Percentiles rank a stretch among this genome's conserved stretches.
Conservation (phyloP, 352 stramenopile genomes). For the Phytopythium delawarense region DNA sequence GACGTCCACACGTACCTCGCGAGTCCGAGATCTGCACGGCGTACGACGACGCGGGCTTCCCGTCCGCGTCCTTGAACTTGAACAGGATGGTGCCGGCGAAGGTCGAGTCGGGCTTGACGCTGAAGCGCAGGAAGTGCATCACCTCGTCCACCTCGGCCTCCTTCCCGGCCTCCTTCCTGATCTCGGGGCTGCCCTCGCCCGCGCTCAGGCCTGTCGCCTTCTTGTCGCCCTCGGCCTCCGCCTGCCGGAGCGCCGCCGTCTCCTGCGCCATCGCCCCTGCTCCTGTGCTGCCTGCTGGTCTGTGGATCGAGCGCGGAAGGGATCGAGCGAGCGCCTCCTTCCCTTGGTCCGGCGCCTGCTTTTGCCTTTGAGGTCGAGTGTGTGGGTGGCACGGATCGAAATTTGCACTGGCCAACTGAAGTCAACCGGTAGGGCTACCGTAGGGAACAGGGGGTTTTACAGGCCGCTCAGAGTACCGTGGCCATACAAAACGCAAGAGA, state of each 20-base stretch:
- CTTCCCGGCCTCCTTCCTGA: slow-evolving; percentile 12
- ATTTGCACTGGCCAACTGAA: slow-evolving; percentile 3
- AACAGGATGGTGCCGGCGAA: slow-evolving; percentile 84
- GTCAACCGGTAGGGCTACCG: neutral
- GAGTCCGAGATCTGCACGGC: slow-evolving; percentile 55
- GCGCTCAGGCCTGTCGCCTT: neutral
- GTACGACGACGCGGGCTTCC: slow-evolving; percentile 51
- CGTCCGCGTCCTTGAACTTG: slow-evolving; percentile 61
- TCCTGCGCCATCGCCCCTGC: neutral
- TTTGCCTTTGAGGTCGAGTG: neutral
- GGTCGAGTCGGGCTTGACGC: slow-evolving; percentile 62
- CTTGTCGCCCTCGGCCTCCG: neutral
- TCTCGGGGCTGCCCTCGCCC: neutral
- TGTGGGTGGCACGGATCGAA: slow-evolving; percentile 2
- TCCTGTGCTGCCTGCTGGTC: neutral
- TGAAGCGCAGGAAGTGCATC: slow-evolving; percentile 86
- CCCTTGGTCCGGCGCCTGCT: neutral
- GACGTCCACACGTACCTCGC: slow-evolving; percentile 15
- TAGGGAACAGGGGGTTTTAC: neutral
- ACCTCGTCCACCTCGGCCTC: slow-evolving; percentile 84
- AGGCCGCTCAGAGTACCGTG: neutral
- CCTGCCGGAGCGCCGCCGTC: neutral
- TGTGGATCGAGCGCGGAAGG: too few species aligned
- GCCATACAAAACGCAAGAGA: neutral
- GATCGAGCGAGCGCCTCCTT: neutral